Conservation (phyloP, 495 filamentous ascomycete species). For the Penicillium bovifimosum region DNA sequence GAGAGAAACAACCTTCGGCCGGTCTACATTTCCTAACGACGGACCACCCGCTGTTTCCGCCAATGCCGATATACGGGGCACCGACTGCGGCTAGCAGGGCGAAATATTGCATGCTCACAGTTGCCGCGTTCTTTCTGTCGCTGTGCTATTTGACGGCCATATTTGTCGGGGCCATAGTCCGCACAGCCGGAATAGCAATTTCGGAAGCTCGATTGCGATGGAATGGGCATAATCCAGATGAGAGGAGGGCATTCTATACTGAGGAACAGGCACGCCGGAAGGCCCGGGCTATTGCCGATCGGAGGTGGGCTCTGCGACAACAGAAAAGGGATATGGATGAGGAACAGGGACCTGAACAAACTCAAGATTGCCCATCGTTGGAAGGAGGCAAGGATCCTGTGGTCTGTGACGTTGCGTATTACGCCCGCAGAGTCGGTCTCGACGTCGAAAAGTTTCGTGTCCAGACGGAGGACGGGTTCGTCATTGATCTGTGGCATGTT, state of each 20-base stretch:
- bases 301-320: conserved; percentile 52
- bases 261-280: conserved; percentile 57
- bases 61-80: conserved; percentile 76
- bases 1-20: not conserved
- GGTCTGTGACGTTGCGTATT: conserved; percentile 76
- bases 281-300: conserved; percentile 50
- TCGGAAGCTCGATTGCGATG: conserved; percentile 42
- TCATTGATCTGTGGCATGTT: conserved; percentile 83
- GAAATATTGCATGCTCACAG: conserved; percentile 58
- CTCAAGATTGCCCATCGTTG: conserved; percentile 59
- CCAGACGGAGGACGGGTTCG: conserved; percentile 91
- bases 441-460: conserved; percentile 81
- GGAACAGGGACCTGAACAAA: conserved; percentile 47
- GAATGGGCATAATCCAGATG: conserved; percentile 52
- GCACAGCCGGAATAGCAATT: conserved; percentile 49
- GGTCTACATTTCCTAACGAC: not conserved
- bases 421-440: conserved; percentile 81
- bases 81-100: conserved; percentile 57
- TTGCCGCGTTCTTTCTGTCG: conserved; percentile 67
- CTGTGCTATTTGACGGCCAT: conserved; percentile 70
- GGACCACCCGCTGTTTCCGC: conserved; percentile 79
- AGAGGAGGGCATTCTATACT: conserved; percentile 58
- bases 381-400: conserved; percentile 78
- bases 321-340: conserved; percentile 33
- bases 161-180: conserved; percentile 64